Evolutionary conservation across 345 rosid species (phyloP).

Genomic region (Hibiscus syriacus): DNA sequence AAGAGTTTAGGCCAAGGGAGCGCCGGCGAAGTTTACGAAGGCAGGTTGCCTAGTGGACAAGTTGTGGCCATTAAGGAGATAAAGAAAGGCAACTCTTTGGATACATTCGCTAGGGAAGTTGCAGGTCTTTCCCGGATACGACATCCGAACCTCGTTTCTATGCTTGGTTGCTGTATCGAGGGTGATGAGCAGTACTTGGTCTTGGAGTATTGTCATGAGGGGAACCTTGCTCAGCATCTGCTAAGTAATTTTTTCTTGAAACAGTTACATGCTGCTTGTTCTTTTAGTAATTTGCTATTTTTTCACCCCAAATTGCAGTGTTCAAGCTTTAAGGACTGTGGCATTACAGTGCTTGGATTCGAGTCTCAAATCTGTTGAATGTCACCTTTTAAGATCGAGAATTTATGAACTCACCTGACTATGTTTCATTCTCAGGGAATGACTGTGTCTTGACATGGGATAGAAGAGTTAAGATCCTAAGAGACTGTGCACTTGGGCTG

Average conservation of each 20-base stretch:
- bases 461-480: conserved; percentile 44
- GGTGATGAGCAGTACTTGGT: conserved; percentile 52
- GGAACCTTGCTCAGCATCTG: conserved; percentile 55
- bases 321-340: not conserved
- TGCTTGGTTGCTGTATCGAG: conserved; percentile 49
- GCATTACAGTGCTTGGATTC: not conserved
- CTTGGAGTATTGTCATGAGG: conserved; percentile 48
- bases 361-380: not conserved
- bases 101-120: conserved; percentile 46
- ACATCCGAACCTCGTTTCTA: conserved; percentile 53
- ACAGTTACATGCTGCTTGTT: not conserved
- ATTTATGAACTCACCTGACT: not conserved
- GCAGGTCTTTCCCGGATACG: conserved; percentile 53
- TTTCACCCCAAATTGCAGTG: not conserved
- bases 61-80: conserved; percentile 54
- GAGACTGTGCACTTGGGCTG: conserved; percentile 42
- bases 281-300: not conserved
- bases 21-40: conserved; percentile 53
- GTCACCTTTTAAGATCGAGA: not conserved
- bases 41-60: conserved; percentile 55
- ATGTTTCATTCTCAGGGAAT: conserved; percentile 31
- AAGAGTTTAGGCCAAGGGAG: conserved; percentile 48
- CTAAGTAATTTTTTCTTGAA: conserved; percentile 31
- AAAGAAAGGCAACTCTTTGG: conserved; percentile 21
- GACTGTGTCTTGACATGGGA: too few species aligned